Base-by-base conservation (phyloP, 2,329 filamentous ascomycete genomes). In the Ascochyta koolunga region DNA sequence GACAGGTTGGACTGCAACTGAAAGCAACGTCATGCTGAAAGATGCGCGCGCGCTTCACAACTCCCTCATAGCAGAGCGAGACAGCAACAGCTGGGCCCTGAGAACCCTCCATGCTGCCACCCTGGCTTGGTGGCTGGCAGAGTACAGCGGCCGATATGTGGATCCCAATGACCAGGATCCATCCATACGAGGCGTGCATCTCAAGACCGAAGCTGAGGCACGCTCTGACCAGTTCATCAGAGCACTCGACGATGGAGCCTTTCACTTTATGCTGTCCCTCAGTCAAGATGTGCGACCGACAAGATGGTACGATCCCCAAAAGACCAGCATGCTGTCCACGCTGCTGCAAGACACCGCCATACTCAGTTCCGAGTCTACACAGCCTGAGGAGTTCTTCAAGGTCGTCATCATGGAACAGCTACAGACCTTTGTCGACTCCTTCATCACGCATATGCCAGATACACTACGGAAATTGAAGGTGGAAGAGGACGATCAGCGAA, bases 391-490 rank as follows among this genome's bases (percentile, higher is more conserved):
- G 6, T 87, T 87, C 61, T 91, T 98, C 69, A 88, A 90, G 59
- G 70, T 80, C 6, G 79, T 89, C 19, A 76, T 96, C 24, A 91
- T 93, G 85, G 83, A 88, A 54, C 90, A 93, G 68, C 77, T 98
- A 9, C 93, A 98, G 71, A 83, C 84, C 0, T 96, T 98, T 68
- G 86, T 93, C 7, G 93, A 98, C 69, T 89, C 90, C 5, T 96
- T 96, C 71, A 96, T 99, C 62, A 90, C 91, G 0, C 96, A 99
- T 68, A 89, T 98, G 79, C 95, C 95, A 0, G 93, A 98, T 76
- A 89, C 95, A 3, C 82, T 99, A 38, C 87, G 93, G 48, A 91
- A 87, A 72, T 80, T 98, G 25, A 91, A 93, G 59, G 84, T 87
- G 1, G 92, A 96, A 56, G 93, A 98, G 74, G 93, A 98, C 67